Evolutionary conservation across 2,329 filamentous ascomycete genomes (phyloP), one percentile per base, ranked within the genome.

Genomic region (Ascochyta rabiei): DNA sequence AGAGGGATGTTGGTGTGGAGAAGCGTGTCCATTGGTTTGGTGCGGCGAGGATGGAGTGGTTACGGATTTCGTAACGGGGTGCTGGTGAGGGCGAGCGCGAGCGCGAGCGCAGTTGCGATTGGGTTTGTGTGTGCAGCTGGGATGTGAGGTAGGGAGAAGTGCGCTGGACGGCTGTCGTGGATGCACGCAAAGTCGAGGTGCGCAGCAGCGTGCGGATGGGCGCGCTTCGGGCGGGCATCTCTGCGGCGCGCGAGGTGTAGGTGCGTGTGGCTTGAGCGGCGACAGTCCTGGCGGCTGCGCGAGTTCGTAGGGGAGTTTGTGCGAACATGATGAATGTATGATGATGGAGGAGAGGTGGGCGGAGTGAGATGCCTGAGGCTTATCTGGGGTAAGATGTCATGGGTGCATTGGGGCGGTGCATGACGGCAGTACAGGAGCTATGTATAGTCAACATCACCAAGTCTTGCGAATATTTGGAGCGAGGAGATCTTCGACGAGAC

Each of bases 11-110:
- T 9, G 70, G 54, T 2, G 70, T 70, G 31, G 15, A 57, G 66
- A 72, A 73, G 59, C 62, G 70, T n/a, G 71, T 73, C 71, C 70
- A 74, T 50, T 69, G 62, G 24, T 62, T 55, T 10, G 61, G 60
- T 6, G 66, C 51, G 5, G 69, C 62, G 40, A 64, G 60, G 26
- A 70, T 21, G 13, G 69, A 66, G 18, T 58, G 54, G 59, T 62
- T 68, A 40, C 69, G 64, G 23, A 58, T 40, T 42, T 64, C 56
- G 54, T 69, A 70, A n/a, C 64, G 65, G 2, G 61, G 64, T 1
- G 68, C 64, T 9, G 64, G 64, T 1, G 61, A 66, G 2, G 66
- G 65, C 1, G 69, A 63, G 31, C 64, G 65, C 1, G 69, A 63
- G 31, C 64, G 65, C 23, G 66, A 47, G 35, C 59, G 67, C 24